Evolutionary conservation across 306 rosid species (phyloP), one percentile per base, ranked within the genome.

Genomic region (Betula pendula): DNA sequence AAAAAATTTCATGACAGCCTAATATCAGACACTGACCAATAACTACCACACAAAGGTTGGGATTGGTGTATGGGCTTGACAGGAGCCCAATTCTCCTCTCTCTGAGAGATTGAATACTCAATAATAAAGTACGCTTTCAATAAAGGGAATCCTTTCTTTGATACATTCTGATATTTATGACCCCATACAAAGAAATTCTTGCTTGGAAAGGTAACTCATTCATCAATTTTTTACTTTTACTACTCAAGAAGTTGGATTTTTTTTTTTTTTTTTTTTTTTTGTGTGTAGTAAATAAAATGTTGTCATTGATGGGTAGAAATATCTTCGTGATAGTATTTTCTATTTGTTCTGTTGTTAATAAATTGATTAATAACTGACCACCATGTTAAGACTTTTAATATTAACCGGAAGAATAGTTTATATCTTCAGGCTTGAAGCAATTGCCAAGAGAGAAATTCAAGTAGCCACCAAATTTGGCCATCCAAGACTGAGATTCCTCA

Each of bases 401-500:
- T 58, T 11, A 58, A 12, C 35, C 25, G 38, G 3, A 70, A 14
- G 19, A 19, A n/a, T n/a, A 70, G n/a, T 22, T 2, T 1, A 47
- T 70, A 70, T 66, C 15, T 12, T 5, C 80, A 92, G 94, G 96
- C 31, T 69, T 90, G 76, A 90, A 83, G 86, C 85, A 77, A 65
- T 70, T 92, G 35, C 92, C 93, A 8, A 76, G 97, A 80, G 92
- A 92, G 17, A 81, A 90, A 24, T 90, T 66, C 92, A 93, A 77
- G 5, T 90, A 60, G 96, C 97, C n/a, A 89, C 97, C 20, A 93
- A 93, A 70, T 93, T 93, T 79, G 97, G 97, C 12, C 24, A 90
- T 19, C 38, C 59, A 17, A 25, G 10, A 29, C 0, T 5, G 0
- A 72, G 48, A 27, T 16, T 49, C 0, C 78, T 44, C 5, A 25